Base-by-base conservation (phyloP, 768 basidiomycete genomes). In the Trametes maxima region DNA sequence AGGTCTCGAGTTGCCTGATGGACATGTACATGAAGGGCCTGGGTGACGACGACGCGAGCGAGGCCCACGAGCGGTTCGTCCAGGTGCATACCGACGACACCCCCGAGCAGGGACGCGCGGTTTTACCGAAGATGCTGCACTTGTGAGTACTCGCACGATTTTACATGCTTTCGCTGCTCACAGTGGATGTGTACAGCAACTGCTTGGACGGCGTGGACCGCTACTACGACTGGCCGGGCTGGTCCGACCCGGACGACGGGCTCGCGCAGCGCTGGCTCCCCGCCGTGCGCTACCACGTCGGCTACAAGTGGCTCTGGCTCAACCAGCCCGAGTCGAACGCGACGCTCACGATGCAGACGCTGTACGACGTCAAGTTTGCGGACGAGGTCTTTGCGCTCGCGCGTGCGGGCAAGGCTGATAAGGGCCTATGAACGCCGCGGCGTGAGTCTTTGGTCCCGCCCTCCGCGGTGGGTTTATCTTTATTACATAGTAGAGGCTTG, bases 301-400 rank as follows among this genome's bases (percentile, higher is more conserved):
- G 80, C 3, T 80, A 72, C 69, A 83, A 82, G 63, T 82, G 80
- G 81, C 74, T 82, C 19, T 82, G 81, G 80, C 67, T 82, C 28
- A 82, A 82, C 65, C 67, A 71, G 35, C 63, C 59, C 24, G 66
- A 62, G 22, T 51, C 48, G 4, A 53, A 57, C 39, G 65, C 63
- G n/a, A 69, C 69, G 2, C 44, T 80, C 33, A 70, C 75, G 28
- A 70, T 78, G 33, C 63, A 73, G 59, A 73, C 70, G n/a, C 33
- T 76, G n/a, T 35, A 66, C 7, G 65, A 78, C 47, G 70, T 79
- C 17, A 57, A 68, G 14, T 81, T 81, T 55, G 79, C 77, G 1
- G 80, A 82, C 61, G 73, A 80, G 60, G 62, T 70, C 10, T 70
- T 69, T 39, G 70, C 62, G 60, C 56, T 28, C 13, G 55, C 57